phyloP scores from a whole-genome alignment of 768 basidiomycete species.

The Pleurotus djamor region DNA sequence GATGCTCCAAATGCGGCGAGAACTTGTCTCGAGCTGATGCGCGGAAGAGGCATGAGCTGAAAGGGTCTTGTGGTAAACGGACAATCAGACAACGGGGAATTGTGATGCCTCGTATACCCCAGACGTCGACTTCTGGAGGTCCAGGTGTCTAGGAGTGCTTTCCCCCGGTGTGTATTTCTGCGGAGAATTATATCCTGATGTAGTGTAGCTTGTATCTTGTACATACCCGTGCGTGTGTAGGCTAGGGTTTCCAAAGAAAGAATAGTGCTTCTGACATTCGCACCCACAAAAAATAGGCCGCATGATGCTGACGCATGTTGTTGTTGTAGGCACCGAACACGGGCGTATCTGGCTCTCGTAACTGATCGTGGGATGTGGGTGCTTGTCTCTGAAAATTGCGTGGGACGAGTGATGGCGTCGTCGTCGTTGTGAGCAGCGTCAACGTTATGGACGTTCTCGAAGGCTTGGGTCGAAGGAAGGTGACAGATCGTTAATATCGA shows the following conservation, averaged over 20 bases:
- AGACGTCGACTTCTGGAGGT: not conserved
- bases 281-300: not conserved
- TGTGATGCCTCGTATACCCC: slow-evolving; percentile 3
- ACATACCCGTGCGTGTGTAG: no score
- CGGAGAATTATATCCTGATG: no score
- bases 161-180: no score
- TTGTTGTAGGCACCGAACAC: slow-evolving; percentile 1
- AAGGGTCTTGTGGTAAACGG: slow-evolving; percentile 6
- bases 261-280: not conserved
- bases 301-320: not conserved
- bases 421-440: not conserved
- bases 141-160: no score
- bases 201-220: no score
- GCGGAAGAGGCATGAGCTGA: slow-evolving; percentile 5
- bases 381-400: not conserved
- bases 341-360: not conserved
- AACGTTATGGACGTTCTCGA: not conserved
- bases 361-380: not conserved
- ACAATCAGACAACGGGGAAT: slow-evolving; percentile 1
- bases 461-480: not conserved
- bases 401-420: not conserved
- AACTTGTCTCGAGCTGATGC: slow-evolving; percentile 5
- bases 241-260: not conserved
- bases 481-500: not conserved
- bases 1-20: slow-evolving; percentile 6